Percentiles rank a stretch among this genome's conserved stretches.
Evolutionary conservation across 495 filamentous ascomycete species (phyloP).

Genomic region (Penicillium odoratum): DNA sequence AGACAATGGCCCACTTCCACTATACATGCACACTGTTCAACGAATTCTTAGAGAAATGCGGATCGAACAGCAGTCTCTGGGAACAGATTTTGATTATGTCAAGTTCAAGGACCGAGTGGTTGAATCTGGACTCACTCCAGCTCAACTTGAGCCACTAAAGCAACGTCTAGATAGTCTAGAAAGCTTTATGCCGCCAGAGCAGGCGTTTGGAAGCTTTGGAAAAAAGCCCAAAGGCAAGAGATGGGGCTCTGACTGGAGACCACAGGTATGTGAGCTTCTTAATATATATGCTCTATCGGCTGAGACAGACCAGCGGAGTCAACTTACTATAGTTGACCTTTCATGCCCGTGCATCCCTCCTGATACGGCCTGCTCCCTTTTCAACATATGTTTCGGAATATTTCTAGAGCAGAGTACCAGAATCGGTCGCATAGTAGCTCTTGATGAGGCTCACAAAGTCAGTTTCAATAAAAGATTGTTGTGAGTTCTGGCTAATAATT

Average conservation of each 20-base stretch:
- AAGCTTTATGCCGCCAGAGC: constrained; percentile 52
- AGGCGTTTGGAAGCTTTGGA: too few species aligned
- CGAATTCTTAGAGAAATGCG: constrained; percentile 63
- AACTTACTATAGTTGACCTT: constrained; percentile 72
- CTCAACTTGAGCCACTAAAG: constrained; percentile 51
- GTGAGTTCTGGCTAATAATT: not conserved
- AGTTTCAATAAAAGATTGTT: not conserved
- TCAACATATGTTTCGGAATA: constrained; percentile 63
- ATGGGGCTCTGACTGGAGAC: constrained; percentile 13
- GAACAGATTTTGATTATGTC: constrained; percentile 51
- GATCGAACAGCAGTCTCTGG: constrained; percentile 39
- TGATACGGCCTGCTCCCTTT: constrained; percentile 64
- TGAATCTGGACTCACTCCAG: constrained; percentile 35
- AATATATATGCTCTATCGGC: too few species aligned
- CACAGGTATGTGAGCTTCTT: too few species aligned
- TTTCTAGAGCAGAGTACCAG: constrained; percentile 54
- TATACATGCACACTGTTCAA: constrained; percentile 62
- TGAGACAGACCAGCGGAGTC: too few species aligned
- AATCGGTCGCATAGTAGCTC: constrained; percentile 51
- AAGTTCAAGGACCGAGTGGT: constrained; percentile 46
- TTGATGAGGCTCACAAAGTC: constrained; percentile 64
- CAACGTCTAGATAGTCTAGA: constrained; percentile 59
- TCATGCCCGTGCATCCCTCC: constrained; percentile 70
- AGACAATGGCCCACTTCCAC: constrained; percentile 44
- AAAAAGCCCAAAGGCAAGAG: not conserved